phyloP scores from a whole-genome alignment of 345 rosid genomes.

The Zanthoxylum bungeanum region DNA sequence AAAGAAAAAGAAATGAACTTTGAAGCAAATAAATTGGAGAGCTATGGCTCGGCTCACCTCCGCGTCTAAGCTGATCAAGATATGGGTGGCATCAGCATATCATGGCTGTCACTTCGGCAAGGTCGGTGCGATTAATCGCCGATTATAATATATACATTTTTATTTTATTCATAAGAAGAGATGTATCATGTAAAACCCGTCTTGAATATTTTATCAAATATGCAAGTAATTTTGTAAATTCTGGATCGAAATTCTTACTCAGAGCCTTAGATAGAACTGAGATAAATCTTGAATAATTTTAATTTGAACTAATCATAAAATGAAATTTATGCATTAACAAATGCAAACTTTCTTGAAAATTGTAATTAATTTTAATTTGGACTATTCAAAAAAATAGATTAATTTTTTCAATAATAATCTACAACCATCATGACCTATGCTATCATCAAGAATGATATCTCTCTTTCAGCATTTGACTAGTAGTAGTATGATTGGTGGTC shows the following conservation, averaged over 20 bases:
- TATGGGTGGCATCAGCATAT: slow-evolving; percentile 28
- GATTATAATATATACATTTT: background rate
- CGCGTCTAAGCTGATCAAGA: slow-evolving; percentile 2
- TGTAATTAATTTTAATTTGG: no score
- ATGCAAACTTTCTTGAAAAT: no score
- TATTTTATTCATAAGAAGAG: background rate
- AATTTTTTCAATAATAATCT: no score
- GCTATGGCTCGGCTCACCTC: slow-evolving; percentile 32
- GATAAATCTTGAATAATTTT: no score
- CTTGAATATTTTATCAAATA: background rate
- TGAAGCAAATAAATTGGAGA: background rate
- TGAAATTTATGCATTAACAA: no score
- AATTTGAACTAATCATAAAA: no score
- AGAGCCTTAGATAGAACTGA: no score
- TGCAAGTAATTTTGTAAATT: no score
- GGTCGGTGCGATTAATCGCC: slow-evolving; percentile 46
- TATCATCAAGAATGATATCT: background rate
- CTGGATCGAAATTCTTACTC: no score
- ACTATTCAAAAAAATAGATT: background rate
- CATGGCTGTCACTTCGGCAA: slow-evolving; percentile 11
- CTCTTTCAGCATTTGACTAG: no score
- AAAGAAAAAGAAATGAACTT: background rate
- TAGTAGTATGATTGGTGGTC: no score
- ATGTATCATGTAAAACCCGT: background rate
- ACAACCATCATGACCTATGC: background rate